phyloP scores from a whole-genome alignment of 345 rosid species.

The Hibiscus trionum region DNA sequence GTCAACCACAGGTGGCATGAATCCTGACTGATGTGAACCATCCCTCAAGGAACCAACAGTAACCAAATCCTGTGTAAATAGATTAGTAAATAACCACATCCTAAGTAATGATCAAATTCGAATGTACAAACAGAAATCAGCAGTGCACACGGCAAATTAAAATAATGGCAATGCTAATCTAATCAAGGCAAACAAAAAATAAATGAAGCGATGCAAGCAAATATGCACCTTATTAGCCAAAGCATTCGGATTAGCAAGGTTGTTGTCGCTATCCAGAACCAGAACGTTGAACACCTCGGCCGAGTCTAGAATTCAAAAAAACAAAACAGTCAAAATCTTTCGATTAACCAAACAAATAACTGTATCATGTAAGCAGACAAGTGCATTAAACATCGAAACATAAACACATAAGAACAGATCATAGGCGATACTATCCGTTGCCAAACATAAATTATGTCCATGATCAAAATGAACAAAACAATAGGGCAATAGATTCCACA shows the following conservation, averaged over 20 bases:
- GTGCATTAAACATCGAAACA: neutral
- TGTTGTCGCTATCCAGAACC: constrained; percentile 7
- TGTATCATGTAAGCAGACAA: neutral
- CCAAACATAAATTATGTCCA: neutral
- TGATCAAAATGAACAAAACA: neutral
- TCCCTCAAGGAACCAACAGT: constrained; percentile 22
- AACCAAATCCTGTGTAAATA: constrained; percentile 17
- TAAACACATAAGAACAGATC: neutral
- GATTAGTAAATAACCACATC: constrained; percentile 12
- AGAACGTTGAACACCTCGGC: constrained; percentile 15
- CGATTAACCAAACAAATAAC: neutral
- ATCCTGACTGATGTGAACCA: constrained; percentile 10
- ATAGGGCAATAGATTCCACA: neutral
- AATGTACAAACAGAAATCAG: neutral
- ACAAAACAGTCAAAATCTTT: neutral
- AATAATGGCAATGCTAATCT: neutral
- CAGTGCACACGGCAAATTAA: neutral
- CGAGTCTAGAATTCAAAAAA: constrained; percentile 14
- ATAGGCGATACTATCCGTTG: neutral
- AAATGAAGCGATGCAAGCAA: neutral
- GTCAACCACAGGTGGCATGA: constrained; percentile 16
- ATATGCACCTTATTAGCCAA: constrained; percentile 27
- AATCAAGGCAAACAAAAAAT: neutral
- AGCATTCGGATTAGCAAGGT: constrained; percentile 13
- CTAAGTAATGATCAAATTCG: constrained; percentile 10